A percentile compares a stretch with the other conserved stretches of the same genome.
Conservation (phyloP, 2,329 filamentous ascomycete genomes). For the Pestalotiopsis sp. region DNA sequence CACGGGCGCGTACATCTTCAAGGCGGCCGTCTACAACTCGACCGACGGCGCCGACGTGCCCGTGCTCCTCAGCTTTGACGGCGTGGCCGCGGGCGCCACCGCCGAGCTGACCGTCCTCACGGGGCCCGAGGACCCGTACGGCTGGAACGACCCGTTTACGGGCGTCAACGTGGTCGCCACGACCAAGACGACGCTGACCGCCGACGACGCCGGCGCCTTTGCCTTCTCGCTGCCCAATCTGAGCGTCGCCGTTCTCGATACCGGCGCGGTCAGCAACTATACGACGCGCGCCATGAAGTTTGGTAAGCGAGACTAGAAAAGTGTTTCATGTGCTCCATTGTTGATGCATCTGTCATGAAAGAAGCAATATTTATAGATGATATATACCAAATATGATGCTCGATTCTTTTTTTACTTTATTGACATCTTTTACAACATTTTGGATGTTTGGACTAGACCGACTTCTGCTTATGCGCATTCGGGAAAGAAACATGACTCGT, state of each 20-base stretch:
- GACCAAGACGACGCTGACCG: slow-evolving; percentile 38
- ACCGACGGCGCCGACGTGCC: slow-evolving; percentile 46
- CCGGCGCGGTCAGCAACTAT: slow-evolving; percentile 16
- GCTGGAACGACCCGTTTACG: slow-evolving; percentile 42
- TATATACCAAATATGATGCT: neutral
- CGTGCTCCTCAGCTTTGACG: slow-evolving; percentile 48
- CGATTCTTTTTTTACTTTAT: neutral
- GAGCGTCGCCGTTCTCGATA: slow-evolving; percentile 57
- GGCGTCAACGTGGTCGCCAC: slow-evolving; percentile 51
- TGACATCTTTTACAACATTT: neutral
- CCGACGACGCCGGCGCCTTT: slow-evolving; percentile 47
- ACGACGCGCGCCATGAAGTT: slow-evolving; percentile 4
- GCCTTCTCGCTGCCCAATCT: slow-evolving; percentile 53
- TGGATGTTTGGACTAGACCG: neutral
- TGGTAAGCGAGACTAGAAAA: slow-evolving; percentile 5
- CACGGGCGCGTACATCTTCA: slow-evolving; percentile 47
- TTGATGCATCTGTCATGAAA: neutral
- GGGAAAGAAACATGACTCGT: slow-evolving; percentile 9
- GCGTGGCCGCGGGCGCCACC: slow-evolving; percentile 26
- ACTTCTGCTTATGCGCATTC: slow-evolving; percentile 1
- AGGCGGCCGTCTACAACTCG: slow-evolving; percentile 55
- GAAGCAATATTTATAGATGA: neutral
- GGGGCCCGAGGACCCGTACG: slow-evolving; percentile 43
- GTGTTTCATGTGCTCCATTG: neutral
- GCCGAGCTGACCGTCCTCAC: slow-evolving; percentile 39